These are phyloP conservation scores for Penicillium sumatraense DNA, from an alignment of 2,329 filamentous ascomycete species.

Conservation along the genomic window DNA sequence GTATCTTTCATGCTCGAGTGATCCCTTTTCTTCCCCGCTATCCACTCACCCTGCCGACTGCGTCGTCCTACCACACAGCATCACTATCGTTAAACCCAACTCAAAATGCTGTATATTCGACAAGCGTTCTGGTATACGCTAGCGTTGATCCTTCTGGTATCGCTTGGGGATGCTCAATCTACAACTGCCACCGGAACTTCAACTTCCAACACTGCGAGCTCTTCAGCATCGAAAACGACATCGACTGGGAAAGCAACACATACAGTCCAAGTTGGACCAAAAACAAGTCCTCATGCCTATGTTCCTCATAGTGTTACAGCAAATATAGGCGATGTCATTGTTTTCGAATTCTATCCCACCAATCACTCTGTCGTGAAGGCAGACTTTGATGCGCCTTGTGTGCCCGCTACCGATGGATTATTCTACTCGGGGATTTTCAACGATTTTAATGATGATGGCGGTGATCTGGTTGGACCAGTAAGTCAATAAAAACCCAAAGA, in stretches of 20 bases:
- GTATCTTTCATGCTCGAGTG: background rate
- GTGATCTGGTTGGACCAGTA: slow-evolving; percentile 45
- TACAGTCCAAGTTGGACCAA: slow-evolving; percentile 40
- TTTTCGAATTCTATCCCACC: slow-evolving; percentile 66
- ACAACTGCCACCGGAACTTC: background rate
- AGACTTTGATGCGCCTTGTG: slow-evolving; percentile 64
- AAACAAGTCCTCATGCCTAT: slow-evolving; percentile 37
- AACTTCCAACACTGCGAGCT: background rate
- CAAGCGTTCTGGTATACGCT: slow-evolving; percentile 7
- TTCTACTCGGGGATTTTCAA: slow-evolving; percentile 44
- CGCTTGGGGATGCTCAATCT: background rate
- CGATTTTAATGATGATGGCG: slow-evolving; percentile 53
- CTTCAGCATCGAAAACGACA: slow-evolving; percentile 13
- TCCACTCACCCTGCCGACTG: background rate
- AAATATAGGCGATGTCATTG: slow-evolving; percentile 38
- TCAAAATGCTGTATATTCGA: slow-evolving; percentile 9
- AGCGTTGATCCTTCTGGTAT: slow-evolving; percentile 4
- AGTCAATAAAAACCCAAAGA: background rate
- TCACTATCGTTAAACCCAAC: background rate
- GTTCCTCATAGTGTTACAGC: slow-evolving; percentile 35
- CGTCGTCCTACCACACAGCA: background rate
- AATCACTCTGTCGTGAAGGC: slow-evolving; percentile 69
- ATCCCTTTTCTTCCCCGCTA: background rate
- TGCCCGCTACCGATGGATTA: slow-evolving; percentile 51
- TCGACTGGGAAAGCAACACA: slow-evolving; percentile 31